Evolutionary conservation across 192 early-diverging fungal genomes (phyloP).

Genomic region (Umbelopsis sp.): DNA sequence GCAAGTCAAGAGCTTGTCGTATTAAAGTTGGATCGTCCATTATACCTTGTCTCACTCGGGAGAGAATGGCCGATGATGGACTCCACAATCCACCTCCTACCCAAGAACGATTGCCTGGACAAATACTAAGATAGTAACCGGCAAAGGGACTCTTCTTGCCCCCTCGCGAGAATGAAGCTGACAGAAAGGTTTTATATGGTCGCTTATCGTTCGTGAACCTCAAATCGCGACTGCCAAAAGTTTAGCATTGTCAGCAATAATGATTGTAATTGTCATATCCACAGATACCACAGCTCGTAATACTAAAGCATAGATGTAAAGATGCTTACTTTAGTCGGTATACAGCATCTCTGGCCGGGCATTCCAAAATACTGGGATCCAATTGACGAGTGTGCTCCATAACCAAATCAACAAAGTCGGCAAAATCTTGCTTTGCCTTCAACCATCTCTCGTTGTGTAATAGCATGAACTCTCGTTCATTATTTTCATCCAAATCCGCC

Average conservation of each 20-base stretch:
- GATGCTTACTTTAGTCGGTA: conserved; percentile 47
- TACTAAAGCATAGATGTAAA: not conserved
- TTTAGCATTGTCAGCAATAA: not conserved
- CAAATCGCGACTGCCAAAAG: conserved; percentile 54
- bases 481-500: conserved; percentile 46
- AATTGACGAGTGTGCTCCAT: conserved; percentile 41
- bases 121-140: conserved; percentile 53
- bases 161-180: conserved; percentile 43
- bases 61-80: conserved; percentile 33
- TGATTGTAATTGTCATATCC: not conserved
- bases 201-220: conserved; percentile 57
- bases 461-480: conserved; percentile 53
- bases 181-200: conserved; percentile 56
- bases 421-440: conserved; percentile 42
- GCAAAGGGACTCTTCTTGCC: conserved; percentile 53
- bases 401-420: conserved; percentile 46
- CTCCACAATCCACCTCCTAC: conserved; percentile 53
- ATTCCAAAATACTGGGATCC: conserved; percentile 45
- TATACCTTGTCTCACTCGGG: conserved; percentile 45
- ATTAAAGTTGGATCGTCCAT: conserved; percentile 41
- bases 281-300: not conserved
- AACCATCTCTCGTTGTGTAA: conserved; percentile 38
- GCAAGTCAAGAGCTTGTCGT: conserved; percentile 41
- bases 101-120: conserved; percentile 41
- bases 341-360: conserved; percentile 47